These are phyloP conservation scores for Stagonosporopsis rhizophila DNA, from an alignment of 2,329 filamentous ascomycete genomes.

Conservation along the genomic window DNA sequence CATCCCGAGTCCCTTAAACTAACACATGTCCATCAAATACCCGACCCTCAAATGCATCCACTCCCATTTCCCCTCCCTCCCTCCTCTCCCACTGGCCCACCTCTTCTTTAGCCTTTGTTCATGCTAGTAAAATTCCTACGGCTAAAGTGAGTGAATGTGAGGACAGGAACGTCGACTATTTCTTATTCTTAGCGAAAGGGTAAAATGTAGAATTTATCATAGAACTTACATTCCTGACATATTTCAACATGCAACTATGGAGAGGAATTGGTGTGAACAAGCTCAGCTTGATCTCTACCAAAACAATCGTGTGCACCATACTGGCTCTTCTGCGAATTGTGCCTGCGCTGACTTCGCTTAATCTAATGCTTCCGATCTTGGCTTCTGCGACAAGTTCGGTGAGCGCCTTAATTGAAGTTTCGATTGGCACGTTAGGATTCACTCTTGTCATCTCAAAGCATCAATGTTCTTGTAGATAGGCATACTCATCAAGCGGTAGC, in stretches of 20 bases:
- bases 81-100: not conserved
- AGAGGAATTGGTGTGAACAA: constrained; percentile 64
- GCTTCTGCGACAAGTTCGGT: constrained; percentile 48
- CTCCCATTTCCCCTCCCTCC: no score
- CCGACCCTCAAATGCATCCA: not conserved
- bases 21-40: not conserved
- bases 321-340: constrained; percentile 57
- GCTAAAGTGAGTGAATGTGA: constrained; percentile 73
- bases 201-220: not conserved
- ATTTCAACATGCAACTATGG: constrained; percentile 64
- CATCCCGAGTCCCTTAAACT: not conserved
- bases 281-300: constrained; percentile 67
- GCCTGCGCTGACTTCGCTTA: constrained; percentile 56
- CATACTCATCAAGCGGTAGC: not conserved
- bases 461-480: constrained; percentile 51
- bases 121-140: constrained; percentile 57
- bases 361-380: constrained; percentile 55
- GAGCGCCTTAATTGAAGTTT: constrained; percentile 53
- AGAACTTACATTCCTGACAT: constrained; percentile 44
- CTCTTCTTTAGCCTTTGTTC: not conserved
- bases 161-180: constrained; percentile 66
- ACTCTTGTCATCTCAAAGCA: constrained; percentile 56
- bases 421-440: constrained; percentile 53
- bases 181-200: not conserved
- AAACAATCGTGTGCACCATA: constrained; percentile 62